Conservation (phyloP, 306 rosid genomes). For the Quercus berberidifolia region DNA sequence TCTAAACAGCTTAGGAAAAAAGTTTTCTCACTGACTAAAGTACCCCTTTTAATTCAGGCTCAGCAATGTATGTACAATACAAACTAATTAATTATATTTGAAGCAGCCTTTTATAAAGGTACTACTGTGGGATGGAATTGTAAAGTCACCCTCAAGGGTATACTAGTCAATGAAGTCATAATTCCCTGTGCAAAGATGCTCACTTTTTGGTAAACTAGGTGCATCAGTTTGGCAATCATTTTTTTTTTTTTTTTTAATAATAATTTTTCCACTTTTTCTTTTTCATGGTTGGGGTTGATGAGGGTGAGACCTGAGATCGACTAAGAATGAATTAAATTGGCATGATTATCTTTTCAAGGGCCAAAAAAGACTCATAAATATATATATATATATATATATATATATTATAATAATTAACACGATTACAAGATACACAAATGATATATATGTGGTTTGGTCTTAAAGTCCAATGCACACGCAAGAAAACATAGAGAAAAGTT, state of each 20-base stretch:
- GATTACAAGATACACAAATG: too few species aligned
- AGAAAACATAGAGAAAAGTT: too few species aligned
- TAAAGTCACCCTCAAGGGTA: constrained; percentile 85
- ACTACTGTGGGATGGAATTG: constrained; percentile 74
- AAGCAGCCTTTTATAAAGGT: constrained; percentile 92
- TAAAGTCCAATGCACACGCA: too few species aligned
- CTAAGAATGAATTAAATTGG: constrained; percentile 23
- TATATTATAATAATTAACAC: background rate
- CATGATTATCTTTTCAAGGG: constrained; percentile 42
- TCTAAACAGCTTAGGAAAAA: background rate
- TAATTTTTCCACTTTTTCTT: background rate
- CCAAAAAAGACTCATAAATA: constrained; percentile 8
- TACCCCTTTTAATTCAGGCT: constrained; percentile 34
- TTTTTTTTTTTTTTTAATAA: background rate
- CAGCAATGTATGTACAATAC: constrained; percentile 19
- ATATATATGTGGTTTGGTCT: too few species aligned
- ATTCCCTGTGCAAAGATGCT: constrained; percentile 57
- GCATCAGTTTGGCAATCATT: constrained; percentile 47
- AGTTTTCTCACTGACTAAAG: constrained; percentile 30
- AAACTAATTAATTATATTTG: constrained; percentile 39
- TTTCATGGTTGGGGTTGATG: background rate
- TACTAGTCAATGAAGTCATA: constrained; percentile 46
- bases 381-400: background rate
- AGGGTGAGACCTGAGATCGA: background rate
- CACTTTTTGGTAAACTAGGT: constrained; percentile 66